phyloP scores from a whole-genome alignment of 257 asterid species.

The Solanum chiquidenum region DNA sequence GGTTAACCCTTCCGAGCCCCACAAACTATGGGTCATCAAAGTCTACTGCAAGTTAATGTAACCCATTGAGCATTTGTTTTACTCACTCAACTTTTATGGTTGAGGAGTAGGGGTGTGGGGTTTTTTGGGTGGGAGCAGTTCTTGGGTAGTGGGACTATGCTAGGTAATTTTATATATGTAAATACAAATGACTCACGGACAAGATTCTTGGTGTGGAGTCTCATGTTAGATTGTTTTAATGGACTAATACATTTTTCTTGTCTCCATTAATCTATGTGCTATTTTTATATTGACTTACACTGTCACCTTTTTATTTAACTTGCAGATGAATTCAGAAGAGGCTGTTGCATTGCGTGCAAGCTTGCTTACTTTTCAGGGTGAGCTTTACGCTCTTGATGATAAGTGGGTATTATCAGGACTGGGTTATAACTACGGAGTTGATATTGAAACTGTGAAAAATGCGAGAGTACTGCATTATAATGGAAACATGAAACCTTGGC shows the following conservation, averaged over 20 bases:
- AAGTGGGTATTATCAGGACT: constrained; percentile 78
- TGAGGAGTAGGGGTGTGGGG: not conserved
- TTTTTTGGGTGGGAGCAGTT: not conserved
- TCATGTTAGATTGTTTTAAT: not conserved
- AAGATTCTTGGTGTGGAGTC: not conserved
- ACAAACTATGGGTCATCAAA: not conserved
- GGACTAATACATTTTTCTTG: not conserved
- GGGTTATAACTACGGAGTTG: constrained; percentile 65
- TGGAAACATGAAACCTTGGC: constrained; percentile 99
- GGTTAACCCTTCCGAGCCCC: not conserved
- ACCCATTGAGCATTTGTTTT: not conserved
- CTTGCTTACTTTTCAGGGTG: constrained; percentile 63
- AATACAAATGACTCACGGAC: not conserved
- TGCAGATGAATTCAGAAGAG: constrained; percentile 35
- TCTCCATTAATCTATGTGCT: not conserved
- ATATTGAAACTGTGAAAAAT: constrained; percentile 27
- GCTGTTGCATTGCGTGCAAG: constrained; percentile 52
- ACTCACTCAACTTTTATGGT: not conserved
- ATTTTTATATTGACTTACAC: not conserved
- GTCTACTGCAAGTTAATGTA: not conserved
- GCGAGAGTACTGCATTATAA: constrained; percentile 84
- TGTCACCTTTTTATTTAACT: constrained; percentile 4
- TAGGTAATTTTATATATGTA: not conserved
- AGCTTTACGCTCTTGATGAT: constrained; percentile 56
- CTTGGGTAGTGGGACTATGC: not conserved